Percentiles rank a stretch among this genome's conserved stretches.
Conservation (phyloP, 2,329 filamentous ascomycete species). For the Sporothrix globosa region DNA sequence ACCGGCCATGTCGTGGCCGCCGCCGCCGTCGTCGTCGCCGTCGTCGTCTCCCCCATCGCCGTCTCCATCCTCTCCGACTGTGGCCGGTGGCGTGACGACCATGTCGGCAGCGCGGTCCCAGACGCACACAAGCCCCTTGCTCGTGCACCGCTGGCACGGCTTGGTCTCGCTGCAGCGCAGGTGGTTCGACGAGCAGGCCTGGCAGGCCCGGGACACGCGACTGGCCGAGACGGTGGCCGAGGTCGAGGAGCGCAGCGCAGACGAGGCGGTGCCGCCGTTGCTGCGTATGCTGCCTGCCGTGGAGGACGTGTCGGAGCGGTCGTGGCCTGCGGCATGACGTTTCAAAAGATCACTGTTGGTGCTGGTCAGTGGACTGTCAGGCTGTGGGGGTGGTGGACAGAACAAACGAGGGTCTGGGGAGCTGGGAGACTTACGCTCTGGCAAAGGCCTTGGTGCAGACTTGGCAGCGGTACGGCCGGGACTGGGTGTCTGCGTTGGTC, state of each 20-base stretch:
- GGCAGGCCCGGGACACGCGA: slow-evolving; percentile 1
- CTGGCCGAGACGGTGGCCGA: not conserved
- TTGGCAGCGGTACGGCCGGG: slow-evolving; percentile 7
- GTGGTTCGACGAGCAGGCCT: slow-evolving; percentile 6
- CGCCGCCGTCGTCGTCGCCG: not conserved
- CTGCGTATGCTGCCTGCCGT: not conserved
- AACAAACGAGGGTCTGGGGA: not conserved
- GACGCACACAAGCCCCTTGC: not conserved
- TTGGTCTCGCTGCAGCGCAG: slow-evolving; percentile 1
- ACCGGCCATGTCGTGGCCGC: not conserved
- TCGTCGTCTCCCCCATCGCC: not conserved
- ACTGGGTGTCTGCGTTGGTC: slow-evolving; percentile 1
- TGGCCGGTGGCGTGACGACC: not conserved
- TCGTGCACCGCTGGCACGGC: slow-evolving; percentile 1
- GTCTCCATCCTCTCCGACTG: not conserved
- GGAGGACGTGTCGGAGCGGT: not conserved
- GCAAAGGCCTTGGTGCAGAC: slow-evolving; percentile 14
- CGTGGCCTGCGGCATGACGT: slow-evolving; percentile 7
- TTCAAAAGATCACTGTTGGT: not conserved
- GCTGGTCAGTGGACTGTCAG: no score
- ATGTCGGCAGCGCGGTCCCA: slow-evolving; percentile 7
- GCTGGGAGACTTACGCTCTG: not conserved
- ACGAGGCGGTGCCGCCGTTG: not conserved
- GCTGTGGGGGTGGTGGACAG: not conserved
- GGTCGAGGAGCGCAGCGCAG: not conserved